Evolutionary conservation across 371 early-diverging fungal species (phyloP), one percentile per base, ranked within the genome.

Genomic region (Apophysomyces trapeziformis): DNA sequence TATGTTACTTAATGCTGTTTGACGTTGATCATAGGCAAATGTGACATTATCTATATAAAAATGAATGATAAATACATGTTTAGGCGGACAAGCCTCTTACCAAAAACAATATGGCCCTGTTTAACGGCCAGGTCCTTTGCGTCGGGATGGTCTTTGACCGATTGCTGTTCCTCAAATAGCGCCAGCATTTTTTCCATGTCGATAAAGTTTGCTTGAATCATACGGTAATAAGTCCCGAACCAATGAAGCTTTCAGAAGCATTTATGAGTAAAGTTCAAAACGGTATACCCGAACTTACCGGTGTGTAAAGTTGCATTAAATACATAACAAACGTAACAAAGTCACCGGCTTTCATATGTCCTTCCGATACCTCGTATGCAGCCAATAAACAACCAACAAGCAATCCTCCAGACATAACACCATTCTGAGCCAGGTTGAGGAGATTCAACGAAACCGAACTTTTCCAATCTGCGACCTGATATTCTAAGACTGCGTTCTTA

Each of bases 141-240:
- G 38, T 75, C 77, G 5, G 84, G 77, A 0, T 80, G 81, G 61
- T 91, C 88, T 62, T 90, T 70, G 13, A 95, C 85, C 41, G 89
- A 90, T 43, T 86, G 73, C 1, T 88, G 73, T 62, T 91, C 92
- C 61, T 95, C 83, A 65, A 95, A 90, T 21, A 96, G 75, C 41
- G 90, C 93, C 57, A 96, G 77, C 90, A 96, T 93, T 72, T 93
- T 94, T 67, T 96, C 97, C 96, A 95, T 95, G 66, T 96, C 96
- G 47, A 95, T 87, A 76, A 95, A 95, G 84, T 93, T 94, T 78
- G 89, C 82, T 65, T 91, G 85, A 41, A 90, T 88, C 73, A 85
- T 82, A 43, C 83, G 80, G 63, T 84, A 87, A 68, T 84, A 79
- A 8, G 67, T 86, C 68, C 79, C 89, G 64, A 73, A 74, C 63